A percentile compares a stretch with the other conserved stretches of the same genome.
phyloP scores from a whole-genome alignment of 495 filamentous ascomycete species.

The Penicillium manginii region DNA sequence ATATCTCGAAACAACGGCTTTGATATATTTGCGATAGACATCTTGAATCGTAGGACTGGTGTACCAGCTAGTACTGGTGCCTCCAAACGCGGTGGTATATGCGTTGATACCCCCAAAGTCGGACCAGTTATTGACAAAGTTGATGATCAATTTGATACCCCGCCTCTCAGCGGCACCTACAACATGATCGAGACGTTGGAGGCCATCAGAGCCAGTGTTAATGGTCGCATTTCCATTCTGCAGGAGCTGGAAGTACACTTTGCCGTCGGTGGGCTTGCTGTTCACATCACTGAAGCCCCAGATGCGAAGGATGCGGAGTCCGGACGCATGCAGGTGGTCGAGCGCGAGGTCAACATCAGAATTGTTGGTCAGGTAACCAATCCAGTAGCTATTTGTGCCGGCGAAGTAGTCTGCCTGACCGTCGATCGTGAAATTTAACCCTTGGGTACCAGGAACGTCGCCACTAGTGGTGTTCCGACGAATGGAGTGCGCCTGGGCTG shows the following conservation, averaged over 20 bases:
- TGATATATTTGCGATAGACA: constrained; percentile 65
- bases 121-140: constrained; percentile 61
- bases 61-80: constrained; percentile 58
- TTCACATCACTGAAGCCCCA: constrained; percentile 76
- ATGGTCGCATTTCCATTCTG: constrained; percentile 57
- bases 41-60: constrained; percentile 56
- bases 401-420: constrained; percentile 64
- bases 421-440: constrained; percentile 49
- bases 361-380: constrained; percentile 66
- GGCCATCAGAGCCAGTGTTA: constrained; percentile 68
- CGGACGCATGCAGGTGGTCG: constrained; percentile 51
- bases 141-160: constrained; percentile 63
- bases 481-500: neutral
- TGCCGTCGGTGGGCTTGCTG: constrained; percentile 44
- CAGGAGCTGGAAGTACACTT: constrained; percentile 64
- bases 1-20: constrained; percentile 65
- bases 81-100: constrained; percentile 67
- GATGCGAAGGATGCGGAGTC: constrained; percentile 68
- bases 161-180: constrained; percentile 59
- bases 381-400: constrained; percentile 78
- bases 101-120: constrained; percentile 72
- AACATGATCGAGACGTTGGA: constrained; percentile 69
- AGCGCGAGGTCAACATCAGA: constrained; percentile 62
- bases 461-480: neutral
- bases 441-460: neutral